Evolutionary conservation across 345 rosid species (phyloP).

Genomic region (Citrus trifoliata): DNA sequence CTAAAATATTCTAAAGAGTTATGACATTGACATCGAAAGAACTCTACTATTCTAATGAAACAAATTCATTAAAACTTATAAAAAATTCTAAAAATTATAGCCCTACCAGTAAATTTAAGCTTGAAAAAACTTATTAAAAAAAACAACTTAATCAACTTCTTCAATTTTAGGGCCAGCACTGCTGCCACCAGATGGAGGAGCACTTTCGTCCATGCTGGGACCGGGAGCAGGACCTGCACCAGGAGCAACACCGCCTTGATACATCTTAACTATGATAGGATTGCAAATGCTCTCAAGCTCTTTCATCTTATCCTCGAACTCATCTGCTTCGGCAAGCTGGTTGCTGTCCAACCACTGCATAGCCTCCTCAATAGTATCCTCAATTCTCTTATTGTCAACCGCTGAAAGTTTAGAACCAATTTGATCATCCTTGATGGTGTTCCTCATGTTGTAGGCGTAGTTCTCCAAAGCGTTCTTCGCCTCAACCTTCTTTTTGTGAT

Average conservation of each 20-base stretch:
- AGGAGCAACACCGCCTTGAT: slow-evolving; percentile 37
- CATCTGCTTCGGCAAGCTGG: slow-evolving; percentile 57
- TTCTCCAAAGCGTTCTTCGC: slow-evolving; percentile 55
- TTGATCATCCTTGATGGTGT: slow-evolving; percentile 58
- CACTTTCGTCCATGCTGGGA: slow-evolving; percentile 27
- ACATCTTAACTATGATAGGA: slow-evolving; percentile 55
- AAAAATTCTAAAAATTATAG: background rate
- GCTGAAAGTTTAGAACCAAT: slow-evolving; percentile 43
- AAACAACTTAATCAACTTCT: slow-evolving; percentile 48
- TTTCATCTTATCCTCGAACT: slow-evolving; percentile 64
- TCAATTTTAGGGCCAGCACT: slow-evolving; percentile 70
- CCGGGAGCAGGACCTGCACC: slow-evolving; percentile 27
- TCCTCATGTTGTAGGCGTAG: slow-evolving; percentile 52
- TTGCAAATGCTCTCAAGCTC: slow-evolving; percentile 58
- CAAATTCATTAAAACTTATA: background rate
- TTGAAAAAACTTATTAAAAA: background rate
- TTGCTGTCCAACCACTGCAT: slow-evolving; percentile 54
- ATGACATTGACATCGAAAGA: background rate
- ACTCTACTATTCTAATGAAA: background rate
- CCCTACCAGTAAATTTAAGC: too few relatives aligned
- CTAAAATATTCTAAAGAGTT: background rate
- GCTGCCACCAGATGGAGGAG: slow-evolving; percentile 30
- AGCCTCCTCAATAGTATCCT: slow-evolving; percentile 50
- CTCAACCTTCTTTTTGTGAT: slow-evolving; percentile 66
- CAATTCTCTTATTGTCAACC: slow-evolving; percentile 61